Evolutionary conservation across 345 rosid genomes (phyloP).

Genomic region (Salix udensis): DNA sequence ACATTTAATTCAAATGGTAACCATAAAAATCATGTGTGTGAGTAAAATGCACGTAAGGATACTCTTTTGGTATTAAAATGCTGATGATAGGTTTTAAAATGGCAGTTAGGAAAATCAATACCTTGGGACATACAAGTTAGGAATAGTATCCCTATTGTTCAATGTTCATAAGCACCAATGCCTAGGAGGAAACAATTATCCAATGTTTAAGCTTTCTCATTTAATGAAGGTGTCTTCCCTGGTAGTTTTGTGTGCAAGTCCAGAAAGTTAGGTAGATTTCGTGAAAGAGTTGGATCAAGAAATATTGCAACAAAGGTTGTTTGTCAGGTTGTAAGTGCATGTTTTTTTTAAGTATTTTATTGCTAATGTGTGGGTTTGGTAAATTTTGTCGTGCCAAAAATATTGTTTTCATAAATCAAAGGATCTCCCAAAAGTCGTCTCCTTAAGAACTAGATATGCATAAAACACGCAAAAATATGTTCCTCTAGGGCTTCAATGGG

Average conservation of each 20-base stretch:
- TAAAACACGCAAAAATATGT: background rate
- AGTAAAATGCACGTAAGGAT: background rate
- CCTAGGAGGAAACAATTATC: background rate
- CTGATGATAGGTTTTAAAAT: background rate
- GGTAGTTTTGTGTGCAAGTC: background rate
- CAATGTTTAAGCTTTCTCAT: background rate
- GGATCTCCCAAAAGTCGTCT: background rate
- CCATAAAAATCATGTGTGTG: background rate
- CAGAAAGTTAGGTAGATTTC: background rate
- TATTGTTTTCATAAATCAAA: background rate
- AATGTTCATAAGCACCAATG: background rate
- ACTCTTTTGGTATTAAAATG: background rate
- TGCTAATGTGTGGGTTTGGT: background rate
- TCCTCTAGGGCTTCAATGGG: background rate
- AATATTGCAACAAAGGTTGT: background rate
- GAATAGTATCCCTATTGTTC: background rate
- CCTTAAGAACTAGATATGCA: background rate
- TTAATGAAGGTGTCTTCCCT: background rate
- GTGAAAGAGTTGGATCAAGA: background rate
- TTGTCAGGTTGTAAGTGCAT: background rate
- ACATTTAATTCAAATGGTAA: background rate
- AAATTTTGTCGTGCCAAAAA: background rate
- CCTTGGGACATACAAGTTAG: background rate
- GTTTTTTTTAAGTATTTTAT: background rate
- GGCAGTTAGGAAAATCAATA: background rate